Evolutionary conservation across 371 early-diverging fungal genomes (phyloP).

Genomic region (Coemansia sp.): DNA sequence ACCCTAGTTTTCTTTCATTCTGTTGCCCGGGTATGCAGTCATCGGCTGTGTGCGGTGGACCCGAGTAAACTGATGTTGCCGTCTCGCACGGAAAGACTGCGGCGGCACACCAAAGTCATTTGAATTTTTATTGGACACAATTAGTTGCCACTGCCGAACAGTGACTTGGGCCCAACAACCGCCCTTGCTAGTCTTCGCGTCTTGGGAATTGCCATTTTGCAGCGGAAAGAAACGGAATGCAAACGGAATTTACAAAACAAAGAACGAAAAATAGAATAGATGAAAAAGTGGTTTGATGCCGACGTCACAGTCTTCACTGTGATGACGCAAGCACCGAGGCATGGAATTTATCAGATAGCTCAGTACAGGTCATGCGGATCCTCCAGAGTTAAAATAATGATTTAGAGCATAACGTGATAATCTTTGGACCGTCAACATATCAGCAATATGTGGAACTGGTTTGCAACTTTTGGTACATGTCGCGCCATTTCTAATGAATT

Average conservation of each 20-base stretch:
- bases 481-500: background rate
- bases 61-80: no score
- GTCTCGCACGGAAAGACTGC: no score
- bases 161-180: background rate
- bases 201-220: background rate
- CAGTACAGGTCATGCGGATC: background rate
- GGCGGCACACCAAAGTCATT: no score
- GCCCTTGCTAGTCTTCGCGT: background rate
- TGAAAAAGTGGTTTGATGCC: background rate
- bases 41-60: constrained; percentile 8
- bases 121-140: background rate
- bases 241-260: background rate
- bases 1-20: constrained; percentile 36
- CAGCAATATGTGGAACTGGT: background rate
- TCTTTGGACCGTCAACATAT: background rate
- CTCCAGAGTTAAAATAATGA: background rate
- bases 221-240: background rate
- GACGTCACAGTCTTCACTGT: background rate
- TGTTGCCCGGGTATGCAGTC: constrained; percentile 30
- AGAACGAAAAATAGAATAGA: background rate
- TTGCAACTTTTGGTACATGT: background rate
- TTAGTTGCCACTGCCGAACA: background rate
- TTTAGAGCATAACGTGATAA: background rate
- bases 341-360: background rate
- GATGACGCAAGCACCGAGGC: background rate